Base-by-base conservation (phyloP, 2,329 filamentous ascomycete species). In the Stemphylium vesicarium region DNA sequence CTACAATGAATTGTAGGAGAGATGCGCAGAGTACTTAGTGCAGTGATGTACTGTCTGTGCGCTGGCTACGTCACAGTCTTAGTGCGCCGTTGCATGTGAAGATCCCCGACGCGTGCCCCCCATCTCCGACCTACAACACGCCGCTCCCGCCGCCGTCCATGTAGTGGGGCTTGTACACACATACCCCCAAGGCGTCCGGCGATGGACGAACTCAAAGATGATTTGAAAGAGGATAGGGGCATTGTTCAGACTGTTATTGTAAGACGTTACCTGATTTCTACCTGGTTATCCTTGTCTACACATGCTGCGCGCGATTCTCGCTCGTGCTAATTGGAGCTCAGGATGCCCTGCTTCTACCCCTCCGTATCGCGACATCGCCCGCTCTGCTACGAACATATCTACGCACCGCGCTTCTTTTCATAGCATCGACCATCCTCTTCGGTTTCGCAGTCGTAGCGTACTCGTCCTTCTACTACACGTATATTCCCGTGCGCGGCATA, bases 381-480 rank as follows among this genome's bases (percentile, higher is more conserved):
- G 77, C 83, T 29, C 85, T 88, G n/a, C 80, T 83, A 46, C 82
- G 84, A 64, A 83, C 86, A 26, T 91, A 90, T 70, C 73, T 91
- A 42, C 84, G 84, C 54, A 85, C 81, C 12, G 60, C 82, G 12
- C 79, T 88, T 20, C 77, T 86, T 60, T 69, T 83, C 40, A 61
- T 77, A 45, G 80, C 85, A 18, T 82, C 83, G 3, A 62, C 82
- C 13, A 60, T 83, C 36, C 81, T 91, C 45, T 75, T 89, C 38
- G 80, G 78, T 33, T 72, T 86, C 16, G 86, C 88, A 5, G 75
- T 82, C 6, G 68, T 84, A 35, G 85, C 86, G 31, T 91, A 90
- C 70, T 78, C 80, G 32, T 75, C 87, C 15, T 90, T 91, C 77
- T 91, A 91, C 78, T 81, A 83, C 73, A 82, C 81, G 57, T 90